phyloP scores from a whole-genome alignment of 495 filamentous ascomycete species.

The Cercophora samala region DNA sequence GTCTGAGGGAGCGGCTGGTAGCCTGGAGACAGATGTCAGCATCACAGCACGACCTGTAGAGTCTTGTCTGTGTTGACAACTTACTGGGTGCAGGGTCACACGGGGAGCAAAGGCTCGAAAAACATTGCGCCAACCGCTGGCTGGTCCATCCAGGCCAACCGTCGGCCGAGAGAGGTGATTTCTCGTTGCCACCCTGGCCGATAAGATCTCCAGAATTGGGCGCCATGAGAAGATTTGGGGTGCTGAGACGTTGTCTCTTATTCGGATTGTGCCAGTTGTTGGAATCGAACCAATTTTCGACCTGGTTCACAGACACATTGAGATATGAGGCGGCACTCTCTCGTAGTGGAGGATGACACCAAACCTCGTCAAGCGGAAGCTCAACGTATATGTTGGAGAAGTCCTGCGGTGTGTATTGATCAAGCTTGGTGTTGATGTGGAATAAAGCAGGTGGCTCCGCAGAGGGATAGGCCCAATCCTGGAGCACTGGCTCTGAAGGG shows the following conservation, averaged over 20 bases:
- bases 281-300: neutral
- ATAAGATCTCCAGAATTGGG: constrained; percentile 21
- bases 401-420: neutral
- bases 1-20: constrained; percentile 35
- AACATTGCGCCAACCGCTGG: neutral
- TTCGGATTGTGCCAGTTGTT: neutral
- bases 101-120: constrained; percentile 40
- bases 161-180: constrained; percentile 24
- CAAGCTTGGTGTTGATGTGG: neutral
- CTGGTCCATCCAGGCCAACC: neutral
- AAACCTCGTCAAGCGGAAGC: neutral
- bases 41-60: neutral
- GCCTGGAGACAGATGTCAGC: constrained; percentile 22
- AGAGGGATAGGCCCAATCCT: constrained; percentile 22
- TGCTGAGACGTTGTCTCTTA: constrained; percentile 32
- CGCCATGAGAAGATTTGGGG: constrained; percentile 31
- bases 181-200: constrained; percentile 36
- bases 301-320: constrained; percentile 16
- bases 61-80: neutral
- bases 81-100: constrained; percentile 38
- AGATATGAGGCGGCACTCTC: neutral
- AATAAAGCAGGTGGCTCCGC: too few relatives aligned
- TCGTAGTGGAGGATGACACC: neutral
- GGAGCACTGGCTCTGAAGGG: constrained; percentile 39
- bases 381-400: neutral